Evolutionary conservation across 2,329 filamentous ascomycete genomes (phyloP).

Genomic region (Xylaria sp.): DNA sequence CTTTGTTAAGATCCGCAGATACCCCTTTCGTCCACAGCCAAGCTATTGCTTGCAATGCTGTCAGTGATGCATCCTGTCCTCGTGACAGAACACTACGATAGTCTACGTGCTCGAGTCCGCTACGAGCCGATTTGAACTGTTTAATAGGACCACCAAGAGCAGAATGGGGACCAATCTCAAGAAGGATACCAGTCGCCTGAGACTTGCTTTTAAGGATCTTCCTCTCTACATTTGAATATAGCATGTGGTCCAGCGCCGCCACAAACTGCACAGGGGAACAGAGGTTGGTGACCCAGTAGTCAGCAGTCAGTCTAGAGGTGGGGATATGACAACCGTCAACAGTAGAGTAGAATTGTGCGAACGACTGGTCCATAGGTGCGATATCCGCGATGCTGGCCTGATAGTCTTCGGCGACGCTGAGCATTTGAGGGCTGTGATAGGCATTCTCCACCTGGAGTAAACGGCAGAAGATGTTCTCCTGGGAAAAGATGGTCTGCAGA

Average conservation of each 20-base stretch:
- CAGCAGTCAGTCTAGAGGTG: slow-evolving; percentile 13
- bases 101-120: slow-evolving; percentile 5
- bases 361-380: slow-evolving; percentile 9
- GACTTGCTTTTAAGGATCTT: slow-evolving; percentile 18
- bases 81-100: slow-evolving; percentile 16
- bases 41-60: slow-evolving; percentile 2
- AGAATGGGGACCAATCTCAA: slow-evolving; percentile 23
- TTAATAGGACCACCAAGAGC: slow-evolving; percentile 21
- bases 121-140: slow-evolving; percentile 16
- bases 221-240: slow-evolving; percentile 18
- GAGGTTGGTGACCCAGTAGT: slow-evolving; percentile 22
- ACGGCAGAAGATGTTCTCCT: slow-evolving; percentile 33
- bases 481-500: slow-evolving; percentile 8
- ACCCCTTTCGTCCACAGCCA: slow-evolving; percentile 21
- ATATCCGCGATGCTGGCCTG: slow-evolving; percentile 9
- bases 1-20: slow-evolving; percentile 43
- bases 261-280: slow-evolving; percentile 25
- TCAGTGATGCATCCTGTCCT: slow-evolving; percentile 10
- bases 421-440: slow-evolving; percentile 24
- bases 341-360: slow-evolving; percentile 13
- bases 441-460: slow-evolving; percentile 29
- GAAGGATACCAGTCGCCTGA: slow-evolving; percentile 16
- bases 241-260: slow-evolving; percentile 17
- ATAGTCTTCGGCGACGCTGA: slow-evolving; percentile 12
- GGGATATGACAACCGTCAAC: slow-evolving; percentile 13